These are phyloP conservation scores for Fusarium drepaniforme DNA, from an alignment of 2,329 filamentous ascomycete species.

Conservation along the genomic window DNA sequence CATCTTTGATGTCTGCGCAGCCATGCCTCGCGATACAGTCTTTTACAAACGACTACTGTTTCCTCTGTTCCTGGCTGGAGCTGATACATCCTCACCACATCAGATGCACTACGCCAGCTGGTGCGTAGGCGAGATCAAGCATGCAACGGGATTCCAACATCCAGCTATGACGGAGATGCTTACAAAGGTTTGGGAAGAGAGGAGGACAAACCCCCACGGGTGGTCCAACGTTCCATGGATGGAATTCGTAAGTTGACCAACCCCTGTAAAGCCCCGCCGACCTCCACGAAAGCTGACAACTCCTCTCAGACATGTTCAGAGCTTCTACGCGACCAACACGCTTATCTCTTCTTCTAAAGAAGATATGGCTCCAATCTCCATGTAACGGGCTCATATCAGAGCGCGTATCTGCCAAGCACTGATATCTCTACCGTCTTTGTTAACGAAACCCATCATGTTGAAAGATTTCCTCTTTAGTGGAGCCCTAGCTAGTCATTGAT, in stretches of 20 bases:
- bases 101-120: conserved; percentile 43
- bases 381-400: background rate
- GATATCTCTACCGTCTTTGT: background rate
- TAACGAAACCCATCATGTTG: background rate
- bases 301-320: conserved; percentile 29
- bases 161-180: conserved; percentile 42
- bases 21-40: conserved; percentile 31
- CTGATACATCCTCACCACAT: conserved; percentile 39
- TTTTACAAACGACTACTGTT: conserved; percentile 46
- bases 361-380: background rate
- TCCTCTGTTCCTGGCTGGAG: conserved; percentile 44
- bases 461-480: background rate
- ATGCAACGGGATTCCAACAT: conserved; percentile 41
- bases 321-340: conserved; percentile 28
- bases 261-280: background rate
- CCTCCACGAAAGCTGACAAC: background rate
- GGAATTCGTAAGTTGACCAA: conserved; percentile 42
- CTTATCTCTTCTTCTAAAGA: conserved; percentile 36
- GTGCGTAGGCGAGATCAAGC: conserved; percentile 42
- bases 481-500: background rate
- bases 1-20: conserved; percentile 42
- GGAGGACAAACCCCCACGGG: conserved; percentile 23
- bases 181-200: conserved; percentile 41
- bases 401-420: background rate
- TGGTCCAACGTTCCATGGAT: conserved; percentile 44